Evolutionary conservation across 2,329 filamentous ascomycete species (phyloP), one percentile per base, ranked within the genome.

Genomic region (Chrysosphaeria jannelii): DNA sequence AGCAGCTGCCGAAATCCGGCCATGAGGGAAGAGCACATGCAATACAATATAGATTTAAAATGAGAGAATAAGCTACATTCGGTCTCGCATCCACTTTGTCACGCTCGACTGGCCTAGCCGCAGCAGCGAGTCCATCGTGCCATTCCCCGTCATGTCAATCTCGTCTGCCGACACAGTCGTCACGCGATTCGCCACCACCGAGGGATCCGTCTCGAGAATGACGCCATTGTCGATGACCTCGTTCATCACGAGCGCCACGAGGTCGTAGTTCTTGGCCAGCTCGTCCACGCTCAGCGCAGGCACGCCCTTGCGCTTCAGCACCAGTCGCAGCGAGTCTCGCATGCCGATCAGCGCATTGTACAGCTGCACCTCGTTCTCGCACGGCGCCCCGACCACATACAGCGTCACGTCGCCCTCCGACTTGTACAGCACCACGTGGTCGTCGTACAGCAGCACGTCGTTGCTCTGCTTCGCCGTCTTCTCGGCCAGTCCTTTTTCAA

Each of bases 281-380:
- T 91, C 91, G 52, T 97, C 85, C 23, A 88, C 79, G 16, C 76
- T 76, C n/a, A n/a, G n/a, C n/a, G n/a, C n/a, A n/a, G n/a, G n/a
- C n/a, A n/a, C n/a, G n/a, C n/a, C n/a, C n/a, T n/a, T n/a, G 57
- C 88, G 81, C 79, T 90, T 91, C 41, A 93, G 74, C 19, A 91
- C 51, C 24, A 93, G 68, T 41, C 81, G 76, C 37, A 93, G 52
- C 23, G 72, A 70, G 49, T 93, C 85, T 34, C 85, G 57, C 35
- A 93, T 50, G n/a, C 78, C 76, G 27, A 93, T 52, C 25, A 93
- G 64, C 23, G 89, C 79, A 42, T 81, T 90, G 52, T 91, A 93
- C 24, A 97, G 57, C 43, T 97, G 53, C 26, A 97, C 72, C 50
- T 97, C 85, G 45, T 93, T 97, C 57, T 97, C 85, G 25, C 91